Percentiles rank a stretch among this genome's conserved stretches.
Conservation (phyloP, 805 yeast genomes). For the Pichia rugopelliculosa region DNA sequence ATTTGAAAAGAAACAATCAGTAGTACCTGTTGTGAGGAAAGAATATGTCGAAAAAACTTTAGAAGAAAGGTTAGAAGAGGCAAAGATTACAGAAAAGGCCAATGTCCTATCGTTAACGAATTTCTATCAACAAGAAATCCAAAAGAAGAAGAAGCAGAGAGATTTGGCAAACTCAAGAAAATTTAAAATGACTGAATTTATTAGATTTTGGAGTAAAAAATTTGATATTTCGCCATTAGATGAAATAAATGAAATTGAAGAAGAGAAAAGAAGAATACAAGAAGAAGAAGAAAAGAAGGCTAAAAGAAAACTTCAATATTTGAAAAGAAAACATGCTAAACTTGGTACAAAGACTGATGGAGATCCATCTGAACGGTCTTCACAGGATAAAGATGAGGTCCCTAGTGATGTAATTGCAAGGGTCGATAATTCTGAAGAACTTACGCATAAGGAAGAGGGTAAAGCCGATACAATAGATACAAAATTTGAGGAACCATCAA, state of each 20-base stretch:
- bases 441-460: neutral
- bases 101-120: conserved; percentile 66
- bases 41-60: conserved; percentile 47
- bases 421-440: neutral
- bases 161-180: conserved; percentile 64
- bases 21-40: conserved; percentile 26
- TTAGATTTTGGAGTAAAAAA: conserved; percentile 45
- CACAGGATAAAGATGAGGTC: neutral
- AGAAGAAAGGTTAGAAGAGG: conserved; percentile 71
- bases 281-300: conserved; percentile 32
- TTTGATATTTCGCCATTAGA: conserved; percentile 53
- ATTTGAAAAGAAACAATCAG: conserved; percentile 44
- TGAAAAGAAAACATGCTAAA: conserved; percentile 13
- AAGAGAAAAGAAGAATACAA: conserved; percentile 30
- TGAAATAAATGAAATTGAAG: conserved; percentile 43
- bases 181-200: conserved; percentile 48
- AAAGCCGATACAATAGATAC: neutral
- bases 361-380: conserved; percentile 1
- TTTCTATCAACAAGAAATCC: conserved; percentile 79
- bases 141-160: conserved; percentile 69
- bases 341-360: conserved; percentile 7
- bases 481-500: neutral
- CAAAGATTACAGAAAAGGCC: conserved; percentile 73
- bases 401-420: neutral
- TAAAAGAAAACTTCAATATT: conserved; percentile 21